Evolutionary conservation across 768 basidiomycete species (phyloP), one percentile per base, ranked within the genome.

Genomic region (Clathrus columnatus): DNA sequence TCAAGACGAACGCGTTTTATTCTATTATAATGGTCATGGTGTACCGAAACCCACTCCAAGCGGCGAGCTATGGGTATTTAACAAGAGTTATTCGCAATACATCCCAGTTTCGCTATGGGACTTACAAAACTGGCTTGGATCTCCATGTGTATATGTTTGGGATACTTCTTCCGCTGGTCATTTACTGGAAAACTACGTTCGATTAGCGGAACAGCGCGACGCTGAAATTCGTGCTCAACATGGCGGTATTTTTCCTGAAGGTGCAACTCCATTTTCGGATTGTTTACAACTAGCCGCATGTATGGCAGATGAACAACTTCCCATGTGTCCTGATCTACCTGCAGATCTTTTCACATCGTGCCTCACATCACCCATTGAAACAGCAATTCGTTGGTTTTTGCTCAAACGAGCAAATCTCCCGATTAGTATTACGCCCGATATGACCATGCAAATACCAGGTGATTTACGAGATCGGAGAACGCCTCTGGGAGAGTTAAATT

Each of bases 1-100:
- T 1, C 91, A 92, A 67, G 88, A 93, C 32, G 96, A 99, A 64
- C 85, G 96, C 1, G 84, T 91, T 6, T 74, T 97, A 26, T 95
- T 98, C 70, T 91, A 98, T 70, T 99, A 98, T 72, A 99, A 98
- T 60, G 96, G 96, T 2, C 96, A 98, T 59, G 96, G 96, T 21
- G 96, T 99, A 20, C 95, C 95, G 1, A 94, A 91, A 64, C 96
- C 96, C 10, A 98, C 96, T 0, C 76, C 88, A 0, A 93, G 90
- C 60, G 89, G 96, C 21, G 96, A 99, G 69, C 78, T 99, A 51
- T 99, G 96, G 96, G 94, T 96, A 54, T 99, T 99, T 75, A 98
- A 99, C 69, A 78, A 84, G 64, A 87, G 83, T 61, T 98, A 98
- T 68, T 97, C 96, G 0, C 95, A 99, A 69, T 99, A 99, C 65